Percentiles rank a stretch among this genome's conserved stretches.
Conservation (phyloP, 1,284 basidiomycete genomes). For the Cutaneotrichosporon sp. region DNA sequence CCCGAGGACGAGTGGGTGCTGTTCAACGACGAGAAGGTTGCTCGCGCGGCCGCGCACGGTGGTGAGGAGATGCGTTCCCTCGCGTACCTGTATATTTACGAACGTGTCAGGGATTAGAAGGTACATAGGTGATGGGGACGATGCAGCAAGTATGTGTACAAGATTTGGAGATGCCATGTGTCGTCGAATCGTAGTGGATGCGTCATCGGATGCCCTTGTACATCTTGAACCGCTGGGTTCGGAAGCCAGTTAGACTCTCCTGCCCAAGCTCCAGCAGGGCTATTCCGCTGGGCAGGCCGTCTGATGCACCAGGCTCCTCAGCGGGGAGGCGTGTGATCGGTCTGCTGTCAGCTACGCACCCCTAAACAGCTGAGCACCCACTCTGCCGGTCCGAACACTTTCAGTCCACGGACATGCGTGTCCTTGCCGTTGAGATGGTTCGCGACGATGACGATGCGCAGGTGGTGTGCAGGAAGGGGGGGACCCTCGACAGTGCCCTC, state of each 20-base stretch:
- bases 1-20: conserved; percentile 66
- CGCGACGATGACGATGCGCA: conserved; percentile 84
- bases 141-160: neutral
- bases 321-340: conserved; percentile 46
- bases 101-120: conserved; percentile 49
- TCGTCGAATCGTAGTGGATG: neutral
- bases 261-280: conserved; percentile 41
- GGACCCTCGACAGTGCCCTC: conserved; percentile 64
- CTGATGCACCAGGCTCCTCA: neutral
- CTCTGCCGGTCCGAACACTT: conserved; percentile 78
- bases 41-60: conserved; percentile 61
- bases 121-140: neutral
- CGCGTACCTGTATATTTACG: conserved; percentile 86
- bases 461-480: conserved; percentile 78
- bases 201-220: conserved; percentile 66
- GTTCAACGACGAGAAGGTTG: conserved; percentile 95
- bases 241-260: conserved; percentile 52
- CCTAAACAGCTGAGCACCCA: conserved; percentile 48
- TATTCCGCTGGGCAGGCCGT: conserved; percentile 10
- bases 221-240: conserved; percentile 62
- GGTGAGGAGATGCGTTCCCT: conserved; percentile 65
- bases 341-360: conserved; percentile 52
- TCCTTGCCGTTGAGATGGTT: conserved; percentile 99
- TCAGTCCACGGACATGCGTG: conserved; percentile 88
- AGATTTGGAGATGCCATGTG: neutral